These are phyloP conservation scores for Suillus subluteus DNA, from an alignment of 768 basidiomycete species.

Conservation along the genomic window DNA sequence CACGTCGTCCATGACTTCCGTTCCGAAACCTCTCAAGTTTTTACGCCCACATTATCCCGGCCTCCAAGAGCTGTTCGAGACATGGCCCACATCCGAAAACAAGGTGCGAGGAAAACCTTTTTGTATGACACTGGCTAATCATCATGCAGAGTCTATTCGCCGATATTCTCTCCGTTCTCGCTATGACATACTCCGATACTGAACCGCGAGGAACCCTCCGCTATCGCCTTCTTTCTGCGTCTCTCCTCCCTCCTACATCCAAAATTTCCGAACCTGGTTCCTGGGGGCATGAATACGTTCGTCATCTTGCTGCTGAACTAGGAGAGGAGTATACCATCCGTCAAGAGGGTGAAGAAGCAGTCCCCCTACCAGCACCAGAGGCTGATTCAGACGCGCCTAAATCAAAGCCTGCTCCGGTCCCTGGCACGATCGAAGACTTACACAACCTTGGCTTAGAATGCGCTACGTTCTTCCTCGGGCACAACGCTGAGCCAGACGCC, in stretches of 20 bases:
- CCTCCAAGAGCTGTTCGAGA: slow-evolving; percentile 81
- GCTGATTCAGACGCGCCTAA: slow-evolving; percentile 34
- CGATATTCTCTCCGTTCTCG: slow-evolving; percentile 95
- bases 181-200: slow-evolving; percentile 99
- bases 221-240: slow-evolving; percentile 81
- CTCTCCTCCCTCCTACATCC: slow-evolving; percentile 59
- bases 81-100: slow-evolving; percentile 78
- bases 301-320: slow-evolving; percentile 94
- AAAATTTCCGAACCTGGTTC: slow-evolving; percentile 87
- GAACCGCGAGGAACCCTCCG: slow-evolving; percentile 94
- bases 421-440: slow-evolving; percentile 74
- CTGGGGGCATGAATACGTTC: slow-evolving; percentile 99
- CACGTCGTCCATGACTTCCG: slow-evolving; percentile 98
- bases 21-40: slow-evolving; percentile 98
- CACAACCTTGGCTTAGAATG: slow-evolving; percentile 79
- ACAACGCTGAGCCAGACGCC: slow-evolving; percentile 98
- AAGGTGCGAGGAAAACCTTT: slow-evolving; percentile 49
- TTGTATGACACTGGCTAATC: slow-evolving; percentile 2
- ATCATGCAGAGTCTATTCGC: slow-evolving; percentile 81
- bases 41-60: slow-evolving; percentile 92
- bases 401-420: slow-evolving; percentile 36
- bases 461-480: slow-evolving; percentile 73
- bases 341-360: slow-evolving; percentile 49
- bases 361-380: slow-evolving; percentile 22
- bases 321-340: slow-evolving; percentile 87